phyloP scores from a whole-genome alignment of 176 grass and related monocot genomes.

The Hordeum vulgare region MorexV3_pseudomolecules_assembly NC_058521.1:144741332-144741831 shows the following conservation, averaged over 20 bases:
- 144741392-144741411: background rate
- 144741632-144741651: constrained; percentile 53
- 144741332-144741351: background rate
- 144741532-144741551: constrained; percentile 10
- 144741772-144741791: constrained; percentile 70
- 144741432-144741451: background rate
- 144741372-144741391: background rate
- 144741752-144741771: constrained; percentile 61
- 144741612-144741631: constrained; percentile 80
- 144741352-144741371: background rate
- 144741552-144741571: constrained; percentile 70
- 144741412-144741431: background rate
- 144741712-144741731: constrained; percentile 11
- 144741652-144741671: constrained; percentile 77
- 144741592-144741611: constrained; percentile 62
- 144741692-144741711: constrained; percentile 11
- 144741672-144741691: constrained; percentile 10
- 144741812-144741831: constrained; percentile 85
- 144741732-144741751: constrained; percentile 89
- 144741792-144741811: constrained; percentile 59
- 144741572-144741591: constrained; percentile 63
- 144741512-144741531: background rate
- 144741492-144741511: background rate
- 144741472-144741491: background rate
- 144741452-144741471: background rate